Evolutionary conservation across 345 rosid species (phyloP).

Genomic region (Eucalyptus sideroxylon): DNA sequence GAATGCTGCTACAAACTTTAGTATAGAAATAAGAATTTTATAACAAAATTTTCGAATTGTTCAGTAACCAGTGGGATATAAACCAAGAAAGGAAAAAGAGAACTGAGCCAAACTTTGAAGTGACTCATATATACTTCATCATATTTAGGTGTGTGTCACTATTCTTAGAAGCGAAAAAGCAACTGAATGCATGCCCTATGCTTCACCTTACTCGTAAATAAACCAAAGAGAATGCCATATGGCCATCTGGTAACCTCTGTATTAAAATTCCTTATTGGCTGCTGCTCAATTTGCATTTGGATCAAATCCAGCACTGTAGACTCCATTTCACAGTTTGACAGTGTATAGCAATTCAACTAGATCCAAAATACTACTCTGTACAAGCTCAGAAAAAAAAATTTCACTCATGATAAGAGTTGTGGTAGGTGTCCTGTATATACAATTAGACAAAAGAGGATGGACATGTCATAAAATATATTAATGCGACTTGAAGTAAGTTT

Average conservation of each 20-base stretch:
- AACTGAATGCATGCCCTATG: neutral
- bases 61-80: neutral
- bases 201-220: neutral
- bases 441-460: neutral
- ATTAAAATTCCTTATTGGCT: neutral
- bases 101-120: neutral
- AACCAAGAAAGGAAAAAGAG: neutral
- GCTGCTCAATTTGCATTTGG: neutral
- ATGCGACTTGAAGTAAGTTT: neutral
- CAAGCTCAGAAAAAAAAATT: neutral
- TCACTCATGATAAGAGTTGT: neutral
- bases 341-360: neutral
- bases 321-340: neutral
- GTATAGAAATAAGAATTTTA: neutral
- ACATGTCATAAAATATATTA: neutral
- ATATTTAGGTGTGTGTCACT: neutral
- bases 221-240: neutral
- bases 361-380: neutral
- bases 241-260: neutral
- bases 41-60: neutral
- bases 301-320: neutral
- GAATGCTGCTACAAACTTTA: neutral
- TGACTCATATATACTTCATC: neutral
- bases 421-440: neutral
- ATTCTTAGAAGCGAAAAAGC: neutral